Percentiles rank a stretch among this genome's conserved stretches.
Conservation (phyloP, 768 basidiomycete genomes). For the Agaricus bisporus region DNA sequence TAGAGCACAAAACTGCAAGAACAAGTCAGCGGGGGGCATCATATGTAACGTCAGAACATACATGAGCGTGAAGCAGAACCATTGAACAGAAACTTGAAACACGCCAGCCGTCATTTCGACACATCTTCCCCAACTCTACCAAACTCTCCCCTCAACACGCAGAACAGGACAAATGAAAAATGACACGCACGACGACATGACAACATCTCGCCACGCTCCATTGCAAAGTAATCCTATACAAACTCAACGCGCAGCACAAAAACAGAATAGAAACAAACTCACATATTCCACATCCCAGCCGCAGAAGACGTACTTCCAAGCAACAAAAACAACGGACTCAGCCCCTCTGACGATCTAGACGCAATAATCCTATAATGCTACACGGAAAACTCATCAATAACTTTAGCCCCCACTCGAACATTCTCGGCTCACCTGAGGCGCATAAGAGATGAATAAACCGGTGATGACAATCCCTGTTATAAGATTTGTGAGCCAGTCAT, state of each 20-base stretch:
- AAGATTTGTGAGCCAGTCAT: slow-evolving; percentile 65
- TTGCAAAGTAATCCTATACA: slow-evolving; percentile 70
- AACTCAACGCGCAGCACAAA: slow-evolving; percentile 12
- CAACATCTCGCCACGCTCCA: slow-evolving; percentile 84
- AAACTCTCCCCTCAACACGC: background rate
- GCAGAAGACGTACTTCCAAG: slow-evolving; percentile 83
- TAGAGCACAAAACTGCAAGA: slow-evolving; percentile 75
- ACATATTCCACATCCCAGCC: slow-evolving; percentile 84
- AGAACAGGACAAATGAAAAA: background rate
- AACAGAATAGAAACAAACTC: slow-evolving; percentile 15
- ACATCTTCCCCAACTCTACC: slow-evolving; percentile 65
- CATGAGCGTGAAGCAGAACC: slow-evolving; percentile 82
- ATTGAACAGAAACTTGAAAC: slow-evolving; percentile 75
- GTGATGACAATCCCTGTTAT: slow-evolving; percentile 59
- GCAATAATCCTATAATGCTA: slow-evolving; percentile 79
- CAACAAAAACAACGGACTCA: slow-evolving; percentile 88
- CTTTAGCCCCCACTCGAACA: background rate
- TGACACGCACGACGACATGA: slow-evolving; percentile 53
- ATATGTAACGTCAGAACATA: slow-evolving; percentile 31
- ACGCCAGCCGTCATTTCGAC: slow-evolving; percentile 78
- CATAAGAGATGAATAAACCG: slow-evolving; percentile 78
- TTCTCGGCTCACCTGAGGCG: slow-evolving; percentile 58
- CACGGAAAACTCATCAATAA: background rate
- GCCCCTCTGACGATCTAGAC: slow-evolving; percentile 76
- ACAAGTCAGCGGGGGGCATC: background rate